Evolutionary conservation across 2,329 filamentous ascomycete genomes (phyloP).

Genomic region (Thelonectria olida): DNA sequence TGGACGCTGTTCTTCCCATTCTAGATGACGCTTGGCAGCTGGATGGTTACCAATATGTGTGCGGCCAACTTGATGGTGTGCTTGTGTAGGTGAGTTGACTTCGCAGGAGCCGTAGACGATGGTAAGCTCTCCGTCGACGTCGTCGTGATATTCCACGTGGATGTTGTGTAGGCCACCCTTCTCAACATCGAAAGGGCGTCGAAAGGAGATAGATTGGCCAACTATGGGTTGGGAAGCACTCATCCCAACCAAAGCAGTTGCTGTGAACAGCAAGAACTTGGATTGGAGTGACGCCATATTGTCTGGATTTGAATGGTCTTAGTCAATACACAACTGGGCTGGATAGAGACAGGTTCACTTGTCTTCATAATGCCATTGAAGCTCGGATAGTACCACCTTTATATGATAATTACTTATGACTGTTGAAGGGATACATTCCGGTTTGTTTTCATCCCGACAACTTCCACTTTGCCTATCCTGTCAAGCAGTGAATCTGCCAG

Average conservation of each 20-base stretch:
- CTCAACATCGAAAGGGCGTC: conserved; percentile 11
- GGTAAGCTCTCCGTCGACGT: conserved; percentile 28
- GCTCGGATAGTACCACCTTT: neutral
- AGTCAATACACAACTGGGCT: too few relatives aligned
- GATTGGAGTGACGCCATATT: conserved; percentile 3
- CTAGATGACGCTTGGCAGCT: conserved; percentile 23
- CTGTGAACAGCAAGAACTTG: neutral
- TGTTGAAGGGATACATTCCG: neutral
- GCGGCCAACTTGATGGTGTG: conserved; percentile 30
- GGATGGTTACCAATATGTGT: conserved; percentile 14
- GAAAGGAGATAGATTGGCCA: conserved; percentile 14
- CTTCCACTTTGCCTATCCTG: neutral
- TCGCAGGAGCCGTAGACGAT: conserved; percentile 38
- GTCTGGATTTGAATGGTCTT: too few relatives aligned
- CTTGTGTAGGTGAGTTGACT: conserved; percentile 17
- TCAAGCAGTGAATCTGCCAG: neutral
- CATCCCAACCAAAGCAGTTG: neutral
- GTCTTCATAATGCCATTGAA: neutral
- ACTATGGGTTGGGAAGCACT: neutral
- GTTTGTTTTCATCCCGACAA: neutral
- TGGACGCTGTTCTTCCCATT: conserved; percentile 13
- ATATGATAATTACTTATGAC: neutral
- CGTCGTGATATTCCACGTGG: conserved; percentile 25
- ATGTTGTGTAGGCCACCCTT: conserved; percentile 22
- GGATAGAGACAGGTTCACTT: neutral